Conservation (phyloP, 2,329 filamentous ascomycete genomes). For the Bipolaris sorokiniana region DNA sequence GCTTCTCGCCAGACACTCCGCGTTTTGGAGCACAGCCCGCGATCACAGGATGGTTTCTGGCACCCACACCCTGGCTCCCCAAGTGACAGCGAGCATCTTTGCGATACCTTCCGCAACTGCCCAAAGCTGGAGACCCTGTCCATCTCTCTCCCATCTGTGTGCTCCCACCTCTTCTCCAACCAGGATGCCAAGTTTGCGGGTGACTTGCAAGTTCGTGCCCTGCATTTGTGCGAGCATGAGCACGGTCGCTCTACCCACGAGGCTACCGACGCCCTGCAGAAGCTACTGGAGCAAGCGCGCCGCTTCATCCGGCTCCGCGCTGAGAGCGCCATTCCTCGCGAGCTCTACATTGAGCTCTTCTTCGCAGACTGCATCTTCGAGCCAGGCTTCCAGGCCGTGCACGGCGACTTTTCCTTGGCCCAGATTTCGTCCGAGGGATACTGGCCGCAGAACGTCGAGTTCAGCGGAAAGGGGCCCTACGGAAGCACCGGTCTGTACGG, state of each 20-base stretch:
- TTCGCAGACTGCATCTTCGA: conserved; percentile 61
- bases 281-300: conserved; percentile 52
- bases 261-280: conserved; percentile 47
- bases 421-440: conserved; percentile 49
- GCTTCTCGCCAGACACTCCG: conserved; percentile 56
- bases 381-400: conserved; percentile 53
- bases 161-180: conserved; percentile 55
- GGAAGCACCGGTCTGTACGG: conserved; percentile 58
- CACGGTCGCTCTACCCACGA: conserved; percentile 45
- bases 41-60: conserved; percentile 59
- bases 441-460: conserved; percentile 49
- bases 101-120: conserved; percentile 54
- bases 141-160: conserved; percentile 57
- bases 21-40: conserved; percentile 61
- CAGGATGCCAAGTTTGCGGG: conserved; percentile 53
- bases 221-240: conserved; percentile 54
- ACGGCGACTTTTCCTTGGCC: conserved; percentile 57
- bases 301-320: conserved; percentile 49
- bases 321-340: conserved; percentile 44
- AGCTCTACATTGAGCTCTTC: conserved; percentile 58
- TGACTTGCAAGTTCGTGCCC: conserved; percentile 58
- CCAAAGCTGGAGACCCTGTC: conserved; percentile 57
- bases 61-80: conserved; percentile 57
- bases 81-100: conserved; percentile 55
- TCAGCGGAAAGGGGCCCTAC: conserved; percentile 57